These are phyloP conservation scores for Hysterium pulicare DNA, from an alignment of 2,329 filamentous ascomycete species.

Conservation along the genomic window DNA sequence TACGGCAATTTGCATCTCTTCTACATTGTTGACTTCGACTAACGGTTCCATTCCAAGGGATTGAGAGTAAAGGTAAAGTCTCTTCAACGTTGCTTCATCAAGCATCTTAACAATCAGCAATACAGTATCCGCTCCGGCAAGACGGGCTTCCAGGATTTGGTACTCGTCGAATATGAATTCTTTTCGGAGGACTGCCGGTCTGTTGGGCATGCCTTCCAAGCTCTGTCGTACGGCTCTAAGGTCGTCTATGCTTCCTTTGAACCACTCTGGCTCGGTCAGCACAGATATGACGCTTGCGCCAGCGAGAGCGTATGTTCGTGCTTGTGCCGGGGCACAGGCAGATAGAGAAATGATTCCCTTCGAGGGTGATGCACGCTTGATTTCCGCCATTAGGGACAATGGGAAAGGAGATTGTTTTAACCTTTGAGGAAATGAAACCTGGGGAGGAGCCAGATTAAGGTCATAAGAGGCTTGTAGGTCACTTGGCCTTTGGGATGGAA, in stretches of 20 bases:
- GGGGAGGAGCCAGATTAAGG: constrained; percentile 78
- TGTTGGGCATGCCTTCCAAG: constrained; percentile 84
- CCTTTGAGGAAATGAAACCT: constrained; percentile 74
- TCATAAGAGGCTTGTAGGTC: constrained; percentile 87
- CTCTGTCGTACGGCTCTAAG: constrained; percentile 82
- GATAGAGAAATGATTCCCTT: constrained; percentile 91
- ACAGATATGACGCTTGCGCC: constrained; percentile 97
- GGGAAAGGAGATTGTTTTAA: constrained; percentile 78
- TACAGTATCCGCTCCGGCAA: constrained; percentile 92
- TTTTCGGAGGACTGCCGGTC: constrained; percentile 88
- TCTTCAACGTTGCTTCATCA: constrained; percentile 66
- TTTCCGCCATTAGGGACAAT: constrained; percentile 95
- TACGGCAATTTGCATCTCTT: constrained; percentile 88
- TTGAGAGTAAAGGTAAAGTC: constrained; percentile 82
- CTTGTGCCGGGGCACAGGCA: constrained; percentile 84
- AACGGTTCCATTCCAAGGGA: constrained; percentile 95
- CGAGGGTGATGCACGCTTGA: constrained; percentile 93
- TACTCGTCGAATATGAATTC: constrained; percentile 99
- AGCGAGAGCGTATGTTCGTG: constrained; percentile 84
- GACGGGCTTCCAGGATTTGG: constrained; percentile 88
- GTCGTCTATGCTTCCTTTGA: constrained; percentile 96
- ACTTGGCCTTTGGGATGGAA: constrained; percentile 77
- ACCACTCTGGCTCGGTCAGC: constrained; percentile 98
- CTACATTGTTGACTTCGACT: constrained; percentile 91
- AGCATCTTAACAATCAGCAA: constrained; percentile 99